Evolutionary conservation across 2,329 filamentous ascomycete species (phyloP), one percentile per base, ranked within the genome.

Genomic region (Arthrobotrys sphaeroides): DNA sequence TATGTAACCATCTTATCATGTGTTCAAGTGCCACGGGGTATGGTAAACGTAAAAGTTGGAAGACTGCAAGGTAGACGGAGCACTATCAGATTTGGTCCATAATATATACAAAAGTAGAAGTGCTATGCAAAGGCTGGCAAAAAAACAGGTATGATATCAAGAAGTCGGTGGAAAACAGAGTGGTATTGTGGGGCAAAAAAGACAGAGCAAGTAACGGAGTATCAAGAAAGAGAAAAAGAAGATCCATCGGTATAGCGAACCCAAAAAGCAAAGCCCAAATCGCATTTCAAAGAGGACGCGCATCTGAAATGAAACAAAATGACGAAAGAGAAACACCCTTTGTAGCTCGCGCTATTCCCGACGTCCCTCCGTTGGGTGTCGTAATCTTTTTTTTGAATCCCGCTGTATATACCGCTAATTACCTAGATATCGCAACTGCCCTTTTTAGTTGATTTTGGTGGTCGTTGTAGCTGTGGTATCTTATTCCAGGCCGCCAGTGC

Each of bases 401-500:
- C 49, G 26, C 65, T 64, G 62, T 68, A 64, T 64, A 74, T 62
- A 68, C 61, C 45, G 62, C 45, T 68, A 31, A 69, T 53, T 55
- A 36, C 13, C 59, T 28, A 38, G 60, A 68, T 45, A 36, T 62
- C 51, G 40, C 72, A 68, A 43, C n/a, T 55, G 55, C 18, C 51
- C 36, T 68, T 69, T 75, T 68, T 47, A 36, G 45, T 20, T 31
- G 55, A 36, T 59, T 69, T 59, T 38, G 36, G 45, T 18, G 38
- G 38, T 38, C 45, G 38, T 57, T n/a, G 33, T 66, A 43, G 26
- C 12, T 59, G 67, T 61, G 64, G 42, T 69, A 51, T 57, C 26
- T 75, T 59, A 38, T 69, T 69, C 72, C 64, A 75, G 47, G 72
- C 72, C 64, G 57, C 72, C 72, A 65, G 72, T 75, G 72, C 72